Conservation (phyloP, 1,284 basidiomycete species). For the Waitea zeae region DNA sequence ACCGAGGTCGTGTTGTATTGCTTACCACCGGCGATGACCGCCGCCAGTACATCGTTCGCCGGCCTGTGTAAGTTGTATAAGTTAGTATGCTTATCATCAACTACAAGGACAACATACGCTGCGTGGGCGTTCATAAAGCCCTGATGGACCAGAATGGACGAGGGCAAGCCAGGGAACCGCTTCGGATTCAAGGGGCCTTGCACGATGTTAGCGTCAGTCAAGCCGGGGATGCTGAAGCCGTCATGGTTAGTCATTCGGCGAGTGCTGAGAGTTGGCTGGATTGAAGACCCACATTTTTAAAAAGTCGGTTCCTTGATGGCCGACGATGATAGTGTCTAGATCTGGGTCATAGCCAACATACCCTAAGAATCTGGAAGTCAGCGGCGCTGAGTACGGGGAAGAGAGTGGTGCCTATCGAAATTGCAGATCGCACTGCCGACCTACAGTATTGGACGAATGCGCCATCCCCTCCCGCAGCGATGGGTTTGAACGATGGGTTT, state of each 20-base stretch:
- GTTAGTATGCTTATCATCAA: neutral
- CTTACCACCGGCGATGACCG: constrained; percentile 16
- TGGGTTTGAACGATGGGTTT: constrained; percentile 10
- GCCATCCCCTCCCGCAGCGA: constrained; percentile 10
- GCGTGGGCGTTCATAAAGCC: constrained; percentile 23
- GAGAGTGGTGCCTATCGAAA: no score
- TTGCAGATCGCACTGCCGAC: no score
- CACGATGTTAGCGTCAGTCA: constrained; percentile 36
- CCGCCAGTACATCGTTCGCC: constrained; percentile 13
- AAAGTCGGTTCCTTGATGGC: constrained; percentile 12
- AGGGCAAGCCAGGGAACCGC: constrained; percentile 39
- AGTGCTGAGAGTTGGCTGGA: no score
- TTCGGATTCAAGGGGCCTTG: constrained; percentile 19
- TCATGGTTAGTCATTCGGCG: no score
- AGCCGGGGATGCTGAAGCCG: constrained; percentile 23
- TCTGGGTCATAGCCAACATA: constrained; percentile 13
- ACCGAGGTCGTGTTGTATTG: constrained; percentile 13
- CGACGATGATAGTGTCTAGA: constrained; percentile 10
- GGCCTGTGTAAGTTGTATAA: neutral
- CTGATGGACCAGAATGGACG: constrained; percentile 29
- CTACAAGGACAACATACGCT: constrained; percentile 15
- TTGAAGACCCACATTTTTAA: neutral
- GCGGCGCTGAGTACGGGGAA: neutral
- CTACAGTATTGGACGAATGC: constrained; percentile 8
- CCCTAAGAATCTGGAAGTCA: constrained; percentile 3